phyloP scores from a whole-genome alignment of 805 yeast species.

The Lachancea mirantina region DNA sequence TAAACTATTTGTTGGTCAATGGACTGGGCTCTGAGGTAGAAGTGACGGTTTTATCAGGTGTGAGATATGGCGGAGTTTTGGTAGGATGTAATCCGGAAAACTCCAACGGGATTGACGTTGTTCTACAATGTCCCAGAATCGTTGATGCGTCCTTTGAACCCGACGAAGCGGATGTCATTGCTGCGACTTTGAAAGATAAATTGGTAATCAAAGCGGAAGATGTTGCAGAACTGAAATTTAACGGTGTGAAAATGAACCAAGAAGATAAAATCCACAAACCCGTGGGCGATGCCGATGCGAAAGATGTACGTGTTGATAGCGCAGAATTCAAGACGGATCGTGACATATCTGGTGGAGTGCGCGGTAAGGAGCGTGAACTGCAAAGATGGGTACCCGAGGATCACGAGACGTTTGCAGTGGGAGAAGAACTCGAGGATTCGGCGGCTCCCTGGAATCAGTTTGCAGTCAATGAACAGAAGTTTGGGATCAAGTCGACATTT shows the following conservation, averaged over 20 bases:
- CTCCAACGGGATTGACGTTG: slow-evolving; percentile 45
- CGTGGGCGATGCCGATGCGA: slow-evolving; percentile 9
- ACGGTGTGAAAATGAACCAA: slow-evolving; percentile 23
- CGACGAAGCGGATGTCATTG: slow-evolving; percentile 27
- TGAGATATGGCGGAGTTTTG: slow-evolving; percentile 51
- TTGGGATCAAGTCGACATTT: slow-evolving; percentile 75
- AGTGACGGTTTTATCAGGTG: slow-evolving; percentile 58
- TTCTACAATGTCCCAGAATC: slow-evolving; percentile 45
- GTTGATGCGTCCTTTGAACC: slow-evolving; percentile 32
- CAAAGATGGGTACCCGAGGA: slow-evolving; percentile 80
- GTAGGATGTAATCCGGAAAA: slow-evolving; percentile 40
- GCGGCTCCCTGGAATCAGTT: slow-evolving; percentile 79
- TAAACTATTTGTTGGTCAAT: slow-evolving; percentile 47
- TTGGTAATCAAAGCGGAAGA: slow-evolving; percentile 29
- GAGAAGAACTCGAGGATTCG: slow-evolving; percentile 33
- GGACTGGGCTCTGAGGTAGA: slow-evolving; percentile 52
- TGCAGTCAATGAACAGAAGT: slow-evolving; percentile 79
- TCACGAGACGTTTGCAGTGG: slow-evolving; percentile 15
- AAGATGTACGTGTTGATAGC: slow-evolving; percentile 5
- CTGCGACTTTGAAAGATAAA: slow-evolving; percentile 20
- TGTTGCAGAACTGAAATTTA: slow-evolving; percentile 37
- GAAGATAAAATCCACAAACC: slow-evolving; percentile 20
- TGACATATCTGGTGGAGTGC: slow-evolving; percentile 57
- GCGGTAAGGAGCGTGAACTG: slow-evolving; percentile 60
- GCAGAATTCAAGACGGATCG: slow-evolving; percentile 67